Base-by-base conservation (phyloP, 2,329 filamentous ascomycete genomes). In the Beauveria asiatica region DNA sequence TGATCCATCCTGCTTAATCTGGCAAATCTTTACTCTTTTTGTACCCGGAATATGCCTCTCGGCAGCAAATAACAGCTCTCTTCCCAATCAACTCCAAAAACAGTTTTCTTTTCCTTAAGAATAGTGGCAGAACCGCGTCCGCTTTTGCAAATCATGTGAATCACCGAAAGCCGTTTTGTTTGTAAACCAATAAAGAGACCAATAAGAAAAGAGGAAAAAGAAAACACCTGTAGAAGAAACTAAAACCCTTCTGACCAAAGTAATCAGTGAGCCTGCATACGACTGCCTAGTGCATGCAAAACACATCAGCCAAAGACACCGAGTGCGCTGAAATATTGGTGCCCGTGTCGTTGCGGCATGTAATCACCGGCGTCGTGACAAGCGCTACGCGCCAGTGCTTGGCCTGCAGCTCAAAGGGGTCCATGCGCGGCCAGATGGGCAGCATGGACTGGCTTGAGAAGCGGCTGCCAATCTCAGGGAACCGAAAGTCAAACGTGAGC, bases 281-380 rank as follows among this genome's bases (percentile, higher is more conserved):
- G 33, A 13, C 21, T 11, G 23, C 6, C 67, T 65, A 78, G 67
- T 76, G 73, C 78, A 80, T 80, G 67, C 78, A 74, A 62, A 81
- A 68, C 2, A 81, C 79, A 60, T 80, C 76, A 1, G 78, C 74
- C 67, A 78, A 70, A 44, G 74, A 68, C 23, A 81, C 70, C 7
- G 75, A 75, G 59, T 75, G 76, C 2, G 76, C 73, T 27, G 75
- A 73, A 50, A 80, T 76, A 58, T 74, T 75, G 49, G 69, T 66
- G 16, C 77, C 78, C 2, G 71, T 75, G 42, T 83, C 80, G 63
- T 82, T 80, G 37, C 80, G 75, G 65, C 81, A 76, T 2, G 80
- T 83, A 50, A 84, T 76, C 9, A 79, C 75, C 1, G 82, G 82
- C 0, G 81, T 83, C 5, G 81, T 78, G 30, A 81, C 78, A 1